Evolutionary conservation across 495 filamentous ascomycete genomes (phyloP).

Genomic region (Penicillium steckii): DNA sequence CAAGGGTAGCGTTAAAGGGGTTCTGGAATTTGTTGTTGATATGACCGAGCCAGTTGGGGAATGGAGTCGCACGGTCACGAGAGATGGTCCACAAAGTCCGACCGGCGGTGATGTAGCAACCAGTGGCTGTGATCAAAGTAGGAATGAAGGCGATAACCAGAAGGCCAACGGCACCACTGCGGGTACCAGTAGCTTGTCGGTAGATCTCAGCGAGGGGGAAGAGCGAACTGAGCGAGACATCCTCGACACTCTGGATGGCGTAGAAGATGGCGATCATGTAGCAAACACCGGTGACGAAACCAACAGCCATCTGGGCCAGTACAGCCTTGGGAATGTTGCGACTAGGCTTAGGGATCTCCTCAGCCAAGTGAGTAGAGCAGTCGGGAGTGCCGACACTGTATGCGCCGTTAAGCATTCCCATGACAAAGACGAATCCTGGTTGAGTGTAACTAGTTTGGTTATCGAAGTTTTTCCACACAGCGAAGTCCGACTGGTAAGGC

Average conservation of each 20-base stretch:
- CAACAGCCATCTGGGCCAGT: conserved; percentile 47
- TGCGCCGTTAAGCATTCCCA: conserved; percentile 82
- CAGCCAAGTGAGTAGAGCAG: conserved; percentile 72
- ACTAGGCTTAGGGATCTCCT: conserved; percentile 68
- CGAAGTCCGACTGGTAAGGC: conserved; percentile 52
- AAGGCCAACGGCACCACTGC: conserved; percentile 54
- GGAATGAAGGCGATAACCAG: conserved; percentile 68
- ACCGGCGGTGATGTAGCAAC: conserved; percentile 72
- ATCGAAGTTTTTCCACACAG: conserved; percentile 64
- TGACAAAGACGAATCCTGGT: conserved; percentile 73
- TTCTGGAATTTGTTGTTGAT: conserved; percentile 51
- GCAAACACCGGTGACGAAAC: conserved; percentile 47
- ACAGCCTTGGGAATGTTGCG: conserved; percentile 52
- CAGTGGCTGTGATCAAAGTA: conserved; percentile 60
- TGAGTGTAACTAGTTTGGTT: conserved; percentile 67
- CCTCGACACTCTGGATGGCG: conserved; percentile 41
- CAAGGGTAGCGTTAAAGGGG: conserved; percentile 67
- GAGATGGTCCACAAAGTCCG: conserved; percentile 84
- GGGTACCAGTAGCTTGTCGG: conserved; percentile 68
- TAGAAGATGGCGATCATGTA: conserved; percentile 57
- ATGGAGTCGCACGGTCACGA: conserved; percentile 62
- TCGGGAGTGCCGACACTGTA: conserved; percentile 83
- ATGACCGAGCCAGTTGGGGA: conserved; percentile 35
- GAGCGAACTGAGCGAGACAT: conserved; percentile 30
- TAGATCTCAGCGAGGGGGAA: conserved; percentile 83